These are phyloP conservation scores for Syzygium oleosum DNA, from an alignment of 345 rosid species.

Conservation along the genomic window DNA sequence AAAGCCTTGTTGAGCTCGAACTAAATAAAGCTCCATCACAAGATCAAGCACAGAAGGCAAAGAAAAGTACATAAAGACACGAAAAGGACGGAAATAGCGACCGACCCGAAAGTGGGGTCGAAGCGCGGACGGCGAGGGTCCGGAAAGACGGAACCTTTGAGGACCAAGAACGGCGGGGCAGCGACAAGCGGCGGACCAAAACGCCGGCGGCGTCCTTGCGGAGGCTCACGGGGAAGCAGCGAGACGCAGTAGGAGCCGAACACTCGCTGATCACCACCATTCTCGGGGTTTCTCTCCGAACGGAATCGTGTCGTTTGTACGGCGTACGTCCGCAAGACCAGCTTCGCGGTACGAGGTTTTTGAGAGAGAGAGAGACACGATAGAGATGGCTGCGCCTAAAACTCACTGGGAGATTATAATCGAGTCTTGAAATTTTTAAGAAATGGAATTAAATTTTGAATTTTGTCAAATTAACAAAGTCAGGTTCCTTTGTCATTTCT, in stretches of 20 bases:
- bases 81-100: background rate
- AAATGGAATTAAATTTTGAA: background rate
- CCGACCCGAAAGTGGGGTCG: conserved; percentile 4
- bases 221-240: conserved; percentile 31
- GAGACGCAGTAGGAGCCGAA: background rate
- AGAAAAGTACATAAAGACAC: background rate
- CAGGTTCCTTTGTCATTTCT: accelerated
- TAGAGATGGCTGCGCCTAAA: accelerated
- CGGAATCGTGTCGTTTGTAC: background rate
- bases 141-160: conserved; percentile 1
- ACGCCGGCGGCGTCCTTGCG: conserved; percentile 14
- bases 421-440: background rate
- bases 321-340: background rate
- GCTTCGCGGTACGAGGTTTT: background rate
- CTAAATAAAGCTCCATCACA: background rate
- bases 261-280: background rate
- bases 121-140: conserved; percentile 14
- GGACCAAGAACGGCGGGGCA: background rate
- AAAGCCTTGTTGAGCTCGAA: background rate
- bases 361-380: background rate
- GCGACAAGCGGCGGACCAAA: background rate
- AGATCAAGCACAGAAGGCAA: background rate
- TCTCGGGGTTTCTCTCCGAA: background rate
- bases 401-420: background rate
- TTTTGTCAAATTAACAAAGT: background rate